Conservation (phyloP, 352 stramenopile species). For the Blastocystis sp. region DNA sequence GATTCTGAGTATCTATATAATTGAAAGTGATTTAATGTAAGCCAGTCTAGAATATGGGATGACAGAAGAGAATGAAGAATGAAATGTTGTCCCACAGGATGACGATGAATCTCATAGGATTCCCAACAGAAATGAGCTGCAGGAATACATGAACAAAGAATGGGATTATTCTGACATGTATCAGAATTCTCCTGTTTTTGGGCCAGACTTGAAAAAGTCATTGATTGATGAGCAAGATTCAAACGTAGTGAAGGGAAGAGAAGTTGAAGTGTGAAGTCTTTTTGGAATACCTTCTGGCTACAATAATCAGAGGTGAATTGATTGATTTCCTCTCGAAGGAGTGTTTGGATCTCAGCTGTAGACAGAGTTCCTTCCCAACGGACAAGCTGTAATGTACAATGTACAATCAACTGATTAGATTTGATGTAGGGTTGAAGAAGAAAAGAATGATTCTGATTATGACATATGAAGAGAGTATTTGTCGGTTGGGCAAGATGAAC, state of each 20-base stretch:
- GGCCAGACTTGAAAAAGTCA: neutral
- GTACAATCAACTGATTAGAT: neutral
- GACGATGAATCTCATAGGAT: neutral
- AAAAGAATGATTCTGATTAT: neutral
- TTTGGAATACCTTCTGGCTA: neutral
- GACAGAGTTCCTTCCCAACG: neutral
- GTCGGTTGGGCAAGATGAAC: neutral
- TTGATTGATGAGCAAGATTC: neutral
- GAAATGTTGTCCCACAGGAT: neutral
- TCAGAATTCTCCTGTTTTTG: neutral
- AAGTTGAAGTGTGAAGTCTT: neutral
- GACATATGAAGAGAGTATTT: neutral
- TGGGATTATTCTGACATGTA: neutral
- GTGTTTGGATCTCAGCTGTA: neutral
- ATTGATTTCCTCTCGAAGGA: neutral
- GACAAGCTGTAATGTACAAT: neutral
- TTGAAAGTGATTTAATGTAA: slow-evolving; percentile 3
- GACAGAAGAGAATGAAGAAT: neutral
- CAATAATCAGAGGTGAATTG: neutral
- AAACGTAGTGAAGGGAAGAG: neutral
- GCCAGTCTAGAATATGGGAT: slow-evolving; percentile 9
- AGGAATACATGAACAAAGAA: slow-evolving; percentile 23
- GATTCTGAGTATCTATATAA: neutral
- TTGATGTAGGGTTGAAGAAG: slow-evolving; percentile 6
- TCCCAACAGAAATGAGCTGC: neutral